A percentile compares a stretch with the other conserved stretches of the same genome.
phyloP scores from a whole-genome alignment of 495 filamentous ascomycete genomes.

The Usnea hakonensis region DNA sequence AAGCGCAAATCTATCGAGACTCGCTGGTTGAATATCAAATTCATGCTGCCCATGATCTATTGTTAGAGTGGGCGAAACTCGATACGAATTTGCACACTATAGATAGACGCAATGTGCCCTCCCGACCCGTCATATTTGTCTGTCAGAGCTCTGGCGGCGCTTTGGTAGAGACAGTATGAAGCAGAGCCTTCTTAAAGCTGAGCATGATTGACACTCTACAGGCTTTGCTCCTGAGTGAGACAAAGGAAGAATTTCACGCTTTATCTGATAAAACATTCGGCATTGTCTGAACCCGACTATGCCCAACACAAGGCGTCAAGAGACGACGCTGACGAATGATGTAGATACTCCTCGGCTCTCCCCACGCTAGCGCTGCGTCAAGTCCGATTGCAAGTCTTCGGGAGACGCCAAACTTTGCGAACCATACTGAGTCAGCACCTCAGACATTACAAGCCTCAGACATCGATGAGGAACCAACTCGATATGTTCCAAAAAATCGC shows the following conservation, averaged over 20 bases:
- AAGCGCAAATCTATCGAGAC: neutral
- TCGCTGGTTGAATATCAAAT: neutral
- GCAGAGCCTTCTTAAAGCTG: neutral
- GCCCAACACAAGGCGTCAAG: neutral
- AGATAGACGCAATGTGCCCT: neutral
- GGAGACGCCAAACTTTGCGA: neutral
- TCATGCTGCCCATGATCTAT: neutral
- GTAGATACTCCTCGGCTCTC: slow-evolving; percentile 5
- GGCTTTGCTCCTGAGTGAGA: neutral
- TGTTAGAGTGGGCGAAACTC: neutral
- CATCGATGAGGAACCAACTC: neutral
- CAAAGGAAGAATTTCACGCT: neutral
- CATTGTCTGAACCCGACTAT: neutral
- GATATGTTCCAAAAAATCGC: neutral
- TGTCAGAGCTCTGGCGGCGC: neutral
- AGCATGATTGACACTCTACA: neutral
- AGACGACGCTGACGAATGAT: neutral
- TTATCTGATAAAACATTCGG: no score
- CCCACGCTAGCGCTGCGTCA: neutral
- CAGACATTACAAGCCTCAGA: neutral
- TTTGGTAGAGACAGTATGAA: neutral
- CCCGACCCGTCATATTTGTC: neutral
- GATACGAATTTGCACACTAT: neutral
- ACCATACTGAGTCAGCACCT: neutral
- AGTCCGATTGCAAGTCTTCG: neutral